These are phyloP conservation scores for Prunus armeniaca DNA, from an alignment of 306 rosid species.

Conservation along the genomic window DNA sequence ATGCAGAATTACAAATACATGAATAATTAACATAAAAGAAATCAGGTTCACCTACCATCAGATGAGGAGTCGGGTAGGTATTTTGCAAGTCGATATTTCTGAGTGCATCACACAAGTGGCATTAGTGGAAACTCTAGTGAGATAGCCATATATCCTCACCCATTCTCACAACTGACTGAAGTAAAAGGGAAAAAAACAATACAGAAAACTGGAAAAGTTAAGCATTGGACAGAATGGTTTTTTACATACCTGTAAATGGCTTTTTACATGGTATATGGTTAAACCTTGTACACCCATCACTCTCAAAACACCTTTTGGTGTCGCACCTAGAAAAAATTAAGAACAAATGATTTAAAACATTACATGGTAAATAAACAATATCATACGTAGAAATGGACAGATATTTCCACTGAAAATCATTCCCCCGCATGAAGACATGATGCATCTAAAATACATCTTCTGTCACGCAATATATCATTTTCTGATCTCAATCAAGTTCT, in stretches of 20 bases:
- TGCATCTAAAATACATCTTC: slow-evolving; percentile 20
- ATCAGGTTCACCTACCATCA: slow-evolving; percentile 66
- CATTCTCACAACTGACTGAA: slow-evolving; percentile 6
- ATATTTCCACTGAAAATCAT: slow-evolving; percentile 16
- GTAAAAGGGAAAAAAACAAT: neutral
- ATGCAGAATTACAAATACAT: neutral
- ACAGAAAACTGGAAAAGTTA: neutral
- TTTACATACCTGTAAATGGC: slow-evolving; percentile 82
- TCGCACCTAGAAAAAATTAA: slow-evolving; percentile 65
- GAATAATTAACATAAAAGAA: slow-evolving; percentile 17
- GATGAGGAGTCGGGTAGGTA: slow-evolving; percentile 81
- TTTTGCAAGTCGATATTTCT: slow-evolving; percentile 98
- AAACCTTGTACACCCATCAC: slow-evolving; percentile 97
- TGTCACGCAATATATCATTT: neutral
- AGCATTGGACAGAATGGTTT: neutral
- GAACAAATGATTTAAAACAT: neutral
- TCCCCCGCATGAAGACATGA: slow-evolving; percentile 10
- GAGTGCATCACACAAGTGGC: slow-evolving; percentile 36
- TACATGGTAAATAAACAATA: neutral
- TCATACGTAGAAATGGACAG: slow-evolving; percentile 9
- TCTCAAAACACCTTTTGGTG: slow-evolving; percentile 98
- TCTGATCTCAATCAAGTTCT: slow-evolving; percentile 5
- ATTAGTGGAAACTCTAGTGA: slow-evolving; percentile 17
- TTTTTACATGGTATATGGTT: slow-evolving; percentile 95
- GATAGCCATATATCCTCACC: slow-evolving; percentile 4